Conservation (phyloP, 2,329 filamentous ascomycete genomes). For the Hymenoscyphus repandus region DNA sequence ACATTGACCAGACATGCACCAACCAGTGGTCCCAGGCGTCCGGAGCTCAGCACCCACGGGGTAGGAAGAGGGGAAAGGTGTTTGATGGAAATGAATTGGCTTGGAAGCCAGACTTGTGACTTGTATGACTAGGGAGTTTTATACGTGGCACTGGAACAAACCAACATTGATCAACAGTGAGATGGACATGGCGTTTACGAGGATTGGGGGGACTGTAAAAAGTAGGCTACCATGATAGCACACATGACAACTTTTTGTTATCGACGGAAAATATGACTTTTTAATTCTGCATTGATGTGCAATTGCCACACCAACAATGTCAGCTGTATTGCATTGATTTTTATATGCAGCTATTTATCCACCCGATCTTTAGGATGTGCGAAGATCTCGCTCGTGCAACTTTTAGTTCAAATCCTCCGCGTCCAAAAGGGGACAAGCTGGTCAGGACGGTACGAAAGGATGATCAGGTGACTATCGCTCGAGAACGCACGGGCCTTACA, state of each 20-base stretch:
- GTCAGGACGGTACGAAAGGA: too few relatives aligned
- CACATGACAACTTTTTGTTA: slow-evolving; percentile 8
- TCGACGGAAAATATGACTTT: slow-evolving; percentile 2
- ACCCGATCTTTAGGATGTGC: too few relatives aligned
- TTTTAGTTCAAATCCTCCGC: too few relatives aligned
- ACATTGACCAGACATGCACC: neutral
- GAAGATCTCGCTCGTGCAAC: neutral
- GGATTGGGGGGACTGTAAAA: slow-evolving; percentile 10
- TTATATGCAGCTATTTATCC: neutral
- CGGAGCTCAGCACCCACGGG: neutral
- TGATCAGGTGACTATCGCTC: too few relatives aligned
- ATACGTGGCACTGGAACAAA: neutral
- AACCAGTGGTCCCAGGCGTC: slow-evolving; percentile 7
- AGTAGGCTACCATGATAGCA: slow-evolving; percentile 3
- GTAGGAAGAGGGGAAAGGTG: slow-evolving; percentile 1
- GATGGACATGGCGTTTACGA: slow-evolving; percentile 5
- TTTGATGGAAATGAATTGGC: neutral
- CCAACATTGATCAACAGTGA: slow-evolving; percentile 4
- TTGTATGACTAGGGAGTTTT: slow-evolving; percentile 18
- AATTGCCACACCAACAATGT: neutral
- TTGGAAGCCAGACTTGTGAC: slow-evolving; percentile 2
- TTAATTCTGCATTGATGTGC: neutral
- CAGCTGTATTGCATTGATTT: too few relatives aligned
- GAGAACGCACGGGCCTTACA: too few relatives aligned
- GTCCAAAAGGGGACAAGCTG: too few relatives aligned